These are phyloP conservation scores for Penstemon eatonii DNA, from an alignment of 257 asterid genomes.

Conservation along the genomic window DNA sequence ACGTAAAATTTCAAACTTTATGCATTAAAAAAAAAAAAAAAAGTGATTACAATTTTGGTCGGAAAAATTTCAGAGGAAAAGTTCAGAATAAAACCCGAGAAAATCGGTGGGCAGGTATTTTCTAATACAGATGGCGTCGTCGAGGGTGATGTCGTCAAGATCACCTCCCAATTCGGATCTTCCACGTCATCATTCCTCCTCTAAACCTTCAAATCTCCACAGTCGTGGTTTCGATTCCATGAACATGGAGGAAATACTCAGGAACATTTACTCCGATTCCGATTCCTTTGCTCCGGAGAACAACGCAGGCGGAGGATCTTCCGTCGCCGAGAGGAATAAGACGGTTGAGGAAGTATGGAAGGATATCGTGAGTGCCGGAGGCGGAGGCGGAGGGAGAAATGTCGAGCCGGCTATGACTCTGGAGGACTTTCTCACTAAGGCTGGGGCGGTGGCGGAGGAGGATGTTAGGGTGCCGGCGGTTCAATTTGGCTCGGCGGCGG, in stretches of 20 bases:
- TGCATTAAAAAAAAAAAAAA: too few species aligned
- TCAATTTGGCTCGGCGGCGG: constrained; percentile 40
- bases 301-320: constrained; percentile 3
- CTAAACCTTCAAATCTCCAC: constrained; percentile 46
- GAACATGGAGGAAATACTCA: constrained; percentile 83
- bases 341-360: constrained; percentile 46
- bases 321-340: constrained; percentile 15
- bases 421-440: constrained; percentile 82
- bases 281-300: constrained; percentile 36
- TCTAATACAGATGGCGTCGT: constrained; percentile 64
- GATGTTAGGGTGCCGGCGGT: constrained; percentile 69
- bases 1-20: neutral
- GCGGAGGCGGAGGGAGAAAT: constrained; percentile 3
- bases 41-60: neutral
- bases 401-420: constrained; percentile 73
- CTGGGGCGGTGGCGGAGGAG: constrained; percentile 84
- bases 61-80: neutral
- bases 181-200: constrained; percentile 64
- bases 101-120: constrained; percentile 34
- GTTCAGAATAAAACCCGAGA: constrained; percentile 25
- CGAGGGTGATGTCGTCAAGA: constrained; percentile 91
- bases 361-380: constrained; percentile 41
- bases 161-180: constrained; percentile 96
- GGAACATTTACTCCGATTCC: constrained; percentile 66
- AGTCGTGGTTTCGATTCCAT: constrained; percentile 57